Percentiles rank a stretch among this genome's conserved stretches.
phyloP scores from a whole-genome alignment of 305 asterid genomes.

The Fraxinus platypoda region DNA sequence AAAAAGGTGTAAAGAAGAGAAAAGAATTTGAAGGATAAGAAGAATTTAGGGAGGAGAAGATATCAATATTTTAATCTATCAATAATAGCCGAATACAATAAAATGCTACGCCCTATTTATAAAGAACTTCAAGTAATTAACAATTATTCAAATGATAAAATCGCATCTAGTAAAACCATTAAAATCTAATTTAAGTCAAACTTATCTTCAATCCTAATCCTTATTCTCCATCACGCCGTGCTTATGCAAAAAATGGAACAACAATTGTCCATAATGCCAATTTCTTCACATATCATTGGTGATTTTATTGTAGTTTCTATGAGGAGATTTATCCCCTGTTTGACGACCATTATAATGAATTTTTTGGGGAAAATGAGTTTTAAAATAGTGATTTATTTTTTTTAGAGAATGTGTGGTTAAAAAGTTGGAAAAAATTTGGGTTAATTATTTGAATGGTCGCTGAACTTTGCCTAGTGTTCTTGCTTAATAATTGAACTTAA shows the following conservation, averaged over 20 bases:
- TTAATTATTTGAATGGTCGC: too few species aligned
- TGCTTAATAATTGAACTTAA: too few species aligned
- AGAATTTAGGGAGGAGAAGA: not conserved
- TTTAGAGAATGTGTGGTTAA: too few species aligned
- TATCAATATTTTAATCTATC: not conserved
- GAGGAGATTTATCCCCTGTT: not conserved
- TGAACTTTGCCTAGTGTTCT: too few species aligned
- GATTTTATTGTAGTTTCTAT: not conserved
- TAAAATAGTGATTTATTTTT: too few species aligned
- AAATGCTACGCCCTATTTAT: not conserved
- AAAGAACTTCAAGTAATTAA: not conserved
- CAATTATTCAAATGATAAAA: not conserved
- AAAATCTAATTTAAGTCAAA: not conserved
- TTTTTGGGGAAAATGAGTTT: too few species aligned
- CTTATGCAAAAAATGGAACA: not conserved
- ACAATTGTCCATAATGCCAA: not conserved
- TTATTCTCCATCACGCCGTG: not conserved
- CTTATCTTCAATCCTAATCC: not conserved
- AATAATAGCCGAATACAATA: not conserved
- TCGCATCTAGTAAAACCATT: not conserved
- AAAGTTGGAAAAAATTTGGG: too few species aligned
- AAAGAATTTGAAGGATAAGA: not conserved
- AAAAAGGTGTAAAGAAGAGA: not conserved
- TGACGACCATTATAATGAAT: not conserved
- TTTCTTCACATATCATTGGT: not conserved